phyloP scores from a whole-genome alignment of 345 rosid genomes.

The Nasturtium officinale region DNA sequence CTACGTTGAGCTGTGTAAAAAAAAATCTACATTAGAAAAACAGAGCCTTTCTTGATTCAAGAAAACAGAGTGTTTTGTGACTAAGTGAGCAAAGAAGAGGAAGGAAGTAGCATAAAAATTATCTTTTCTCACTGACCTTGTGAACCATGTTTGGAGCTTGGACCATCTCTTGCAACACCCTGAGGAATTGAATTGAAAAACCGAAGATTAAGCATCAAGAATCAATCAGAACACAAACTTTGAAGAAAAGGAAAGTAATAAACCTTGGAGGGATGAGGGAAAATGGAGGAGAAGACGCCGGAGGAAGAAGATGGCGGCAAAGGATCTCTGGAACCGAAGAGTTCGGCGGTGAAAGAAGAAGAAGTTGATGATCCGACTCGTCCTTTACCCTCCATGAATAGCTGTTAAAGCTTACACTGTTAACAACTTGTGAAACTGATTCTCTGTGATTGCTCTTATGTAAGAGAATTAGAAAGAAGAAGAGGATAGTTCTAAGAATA shows the following conservation, averaged over 20 bases:
- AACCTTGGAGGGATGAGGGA: constrained; percentile 71
- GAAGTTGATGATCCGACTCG: constrained; percentile 55
- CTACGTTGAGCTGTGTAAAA: constrained; percentile 45
- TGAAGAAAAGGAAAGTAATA: constrained; percentile 10
- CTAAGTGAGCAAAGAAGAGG: constrained; percentile 16
- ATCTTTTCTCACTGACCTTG: constrained; percentile 47
- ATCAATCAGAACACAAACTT: neutral
- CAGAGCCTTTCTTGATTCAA: constrained; percentile 23
- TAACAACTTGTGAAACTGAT: neutral
- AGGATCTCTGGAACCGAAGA: constrained; percentile 71
- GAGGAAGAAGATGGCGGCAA: constrained; percentile 51
- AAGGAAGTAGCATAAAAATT: neutral
- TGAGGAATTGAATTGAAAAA: constrained; percentile 34
- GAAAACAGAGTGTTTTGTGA: constrained; percentile 18
- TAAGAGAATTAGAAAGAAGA: constrained; percentile 23
- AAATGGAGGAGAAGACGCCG: constrained; percentile 70
- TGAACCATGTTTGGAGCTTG: constrained; percentile 54
- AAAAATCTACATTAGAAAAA: constrained; percentile 5
- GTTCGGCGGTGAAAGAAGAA: constrained; percentile 66
- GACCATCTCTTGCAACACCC: constrained; percentile 57
- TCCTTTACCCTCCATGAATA: constrained; percentile 63
- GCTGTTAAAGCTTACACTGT: constrained; percentile 7
- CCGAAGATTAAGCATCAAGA: constrained; percentile 26
- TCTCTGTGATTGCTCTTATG: constrained; percentile 19
- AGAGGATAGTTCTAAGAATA: constrained; percentile 30